Percentiles rank a stretch among this genome's conserved stretches.
phyloP scores from a whole-genome alignment of 805 yeast species.

The Ogataea populi-albae region DNA sequence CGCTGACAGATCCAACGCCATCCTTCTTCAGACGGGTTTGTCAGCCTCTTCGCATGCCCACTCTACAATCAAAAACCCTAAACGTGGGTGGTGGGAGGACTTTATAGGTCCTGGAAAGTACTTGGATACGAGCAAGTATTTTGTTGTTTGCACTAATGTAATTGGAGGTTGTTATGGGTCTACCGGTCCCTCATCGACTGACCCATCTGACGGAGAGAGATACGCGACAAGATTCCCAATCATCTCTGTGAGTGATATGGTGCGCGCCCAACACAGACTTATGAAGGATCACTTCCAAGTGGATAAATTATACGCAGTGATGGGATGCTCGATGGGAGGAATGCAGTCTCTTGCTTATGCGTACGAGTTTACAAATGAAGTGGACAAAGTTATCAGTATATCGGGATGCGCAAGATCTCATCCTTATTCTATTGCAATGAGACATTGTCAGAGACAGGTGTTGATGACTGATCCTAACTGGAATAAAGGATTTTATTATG shows the following conservation, averaged over 20 bases:
- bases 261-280: constrained; percentile 77
- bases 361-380: constrained; percentile 75
- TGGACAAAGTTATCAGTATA: constrained; percentile 70
- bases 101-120: constrained; percentile 83
- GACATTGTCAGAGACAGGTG: constrained; percentile 90
- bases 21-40: constrained; percentile 83
- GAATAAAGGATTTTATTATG: constrained; percentile 84
- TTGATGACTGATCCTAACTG: constrained; percentile 93
- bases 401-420: constrained; percentile 94
- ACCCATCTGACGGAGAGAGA: constrained; percentile 61
- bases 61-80: constrained; percentile 65
- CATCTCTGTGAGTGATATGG: constrained; percentile 84
- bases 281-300: constrained; percentile 63
- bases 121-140: constrained; percentile 77
- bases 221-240: constrained; percentile 91
- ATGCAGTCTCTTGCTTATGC: constrained; percentile 93
- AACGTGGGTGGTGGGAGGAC: constrained; percentile 94
- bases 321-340: constrained; percentile 98
- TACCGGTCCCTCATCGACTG: constrained; percentile 83
- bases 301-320: constrained; percentile 64
- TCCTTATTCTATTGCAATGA: constrained; percentile 90
- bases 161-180: constrained; percentile 95
- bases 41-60: constrained; percentile 94
- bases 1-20: constrained; percentile 60
- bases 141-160: constrained; percentile 86